Percentiles rank a stretch among this genome's conserved stretches.
These are phyloP conservation scores for Trametes cinnabarina DNA, from an alignment of 768 basidiomycete species.

Conservation along the genomic window DNA sequence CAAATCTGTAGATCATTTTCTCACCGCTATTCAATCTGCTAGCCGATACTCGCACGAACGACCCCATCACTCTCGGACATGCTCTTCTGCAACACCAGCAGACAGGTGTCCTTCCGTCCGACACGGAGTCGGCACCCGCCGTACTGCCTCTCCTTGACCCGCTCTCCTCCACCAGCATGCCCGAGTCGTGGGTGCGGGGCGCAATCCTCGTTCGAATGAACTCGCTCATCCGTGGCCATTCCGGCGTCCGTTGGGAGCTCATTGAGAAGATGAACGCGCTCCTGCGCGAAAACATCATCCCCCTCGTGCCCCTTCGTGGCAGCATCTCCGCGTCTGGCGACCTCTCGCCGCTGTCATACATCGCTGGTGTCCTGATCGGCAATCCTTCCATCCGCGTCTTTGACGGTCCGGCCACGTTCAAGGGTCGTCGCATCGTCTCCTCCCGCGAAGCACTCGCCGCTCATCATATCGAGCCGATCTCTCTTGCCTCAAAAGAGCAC, in stretches of 20 bases:
- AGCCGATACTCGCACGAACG: slow-evolving; percentile 81
- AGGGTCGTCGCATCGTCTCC: slow-evolving; percentile 49
- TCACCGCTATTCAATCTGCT: slow-evolving; percentile 11
- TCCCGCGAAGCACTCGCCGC: slow-evolving; percentile 55
- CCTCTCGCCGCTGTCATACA: slow-evolving; percentile 77
- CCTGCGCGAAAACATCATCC: slow-evolving; percentile 69
- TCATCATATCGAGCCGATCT: slow-evolving; percentile 62
- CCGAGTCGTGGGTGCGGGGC: slow-evolving; percentile 84
- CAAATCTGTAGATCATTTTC: slow-evolving; percentile 14
- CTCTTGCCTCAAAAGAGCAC: slow-evolving; percentile 73
- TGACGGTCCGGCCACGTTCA: slow-evolving; percentile 48
- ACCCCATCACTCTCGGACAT: slow-evolving; percentile 69
- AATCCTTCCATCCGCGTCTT: slow-evolving; percentile 78
- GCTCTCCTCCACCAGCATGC: slow-evolving; percentile 68
- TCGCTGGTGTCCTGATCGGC: slow-evolving; percentile 77
- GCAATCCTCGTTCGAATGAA: slow-evolving; percentile 88
- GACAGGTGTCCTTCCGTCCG: slow-evolving; percentile 67
- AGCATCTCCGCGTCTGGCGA: slow-evolving; percentile 85
- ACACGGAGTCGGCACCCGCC: slow-evolving; percentile 43
- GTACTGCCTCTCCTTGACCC: slow-evolving; percentile 72
- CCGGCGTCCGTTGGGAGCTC: slow-evolving; percentile 78
- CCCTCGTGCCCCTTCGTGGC: slow-evolving; percentile 78
- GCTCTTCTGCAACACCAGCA: slow-evolving; percentile 88
- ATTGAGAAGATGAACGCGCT: slow-evolving; percentile 76
- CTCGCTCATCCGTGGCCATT: slow-evolving; percentile 85